Evolutionary conservation across 2,329 filamentous ascomycete genomes (phyloP), one percentile per base, ranked within the genome.

Genomic region (Pseudogymnoascus sp.): DNA sequence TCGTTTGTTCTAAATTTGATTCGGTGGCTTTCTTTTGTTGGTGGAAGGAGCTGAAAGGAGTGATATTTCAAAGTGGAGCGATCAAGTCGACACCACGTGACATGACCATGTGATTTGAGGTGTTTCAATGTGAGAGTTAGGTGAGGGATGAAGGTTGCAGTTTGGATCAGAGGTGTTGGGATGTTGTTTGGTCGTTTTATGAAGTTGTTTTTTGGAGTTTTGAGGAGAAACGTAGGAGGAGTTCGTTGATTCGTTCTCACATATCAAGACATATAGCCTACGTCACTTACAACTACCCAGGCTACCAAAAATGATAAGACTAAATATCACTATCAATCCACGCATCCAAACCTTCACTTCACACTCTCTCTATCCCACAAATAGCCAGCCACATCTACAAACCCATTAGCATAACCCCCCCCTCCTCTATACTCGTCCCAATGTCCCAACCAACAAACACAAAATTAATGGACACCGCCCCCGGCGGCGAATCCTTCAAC

Each of bases 401-500:
- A n/a, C 2, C 11, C 11, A 5, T 11, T 38, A 38, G 35, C 35
- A 38, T 38, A 38, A 47, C 3, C 9, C 4, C 40, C 17, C 6
- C 3, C 9, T 2, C 40, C 17, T 13, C 40, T 3, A 42, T 42
- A 42, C 17, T 6, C 40, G 8, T 8, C 17, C 4, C 9, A 42
- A 42, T 64, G 63, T 23, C 63, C 35, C 26, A 62, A 53, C 17
- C n/a, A 8, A 38, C 60, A 23, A 65, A 67, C 36, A 68, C 67
- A 2, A 79, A 80, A 67, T 75, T 87, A 44, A 82, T 87, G 79
- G 79, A 84, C 68, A 86, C 82, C 31, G 80, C 80, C 64, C 77
- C 78, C 17, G 85, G 85, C 70, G 85, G 85, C 67, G 83, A 87
- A 73, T 78, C 78, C 64, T 3, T 8, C 3, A 82, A 80, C 4